Evolutionary conservation across 225 moss, liverwort and hornwort genomes (phyloP), one percentile per base, ranked within the genome.

Genomic region (Anthoceros angustus): DNA sequence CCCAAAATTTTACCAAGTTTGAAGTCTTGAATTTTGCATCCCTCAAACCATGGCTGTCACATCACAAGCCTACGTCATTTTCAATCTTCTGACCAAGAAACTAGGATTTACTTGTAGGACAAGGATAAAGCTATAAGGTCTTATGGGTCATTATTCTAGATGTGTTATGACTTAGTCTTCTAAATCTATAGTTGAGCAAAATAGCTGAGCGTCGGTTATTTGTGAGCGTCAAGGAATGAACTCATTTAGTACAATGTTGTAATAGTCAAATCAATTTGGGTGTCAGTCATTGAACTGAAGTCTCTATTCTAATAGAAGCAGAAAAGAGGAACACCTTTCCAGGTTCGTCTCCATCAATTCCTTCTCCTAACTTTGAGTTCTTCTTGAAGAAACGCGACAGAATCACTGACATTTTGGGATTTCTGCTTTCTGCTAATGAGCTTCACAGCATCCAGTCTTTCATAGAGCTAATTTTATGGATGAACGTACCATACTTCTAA

Each of bases 41-140:
- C 55, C 16, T 71, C 42, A 41, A 71, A 42, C 21, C 66, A 48
- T 40, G 65, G 60, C 71, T 71, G 71, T 39, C 69, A 70, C 40
- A 55, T 55, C 7, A 32, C 32, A 32, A 32, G 32, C 32, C 32
- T 32, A 32, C 4, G 32, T 32, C 32, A 32, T 8, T 2, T 23
- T 6, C 12, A 15, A 7, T 18, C 8, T 8, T 20, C 12, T 5
- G 4, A 55, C 6, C 18, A 9, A 46, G 5, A 46, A 46, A 46
- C 0, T 11, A 16, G 12, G 45, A 46, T 11, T 11, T 6, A 46
- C 45, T 2, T 46, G 2, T 46, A 11, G 45, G 11, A 16, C 3
- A 11, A 11, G 45, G 5, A 11, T 6, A 46, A 46, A 32, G 32
- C 32, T 32, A 32, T 4, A 32, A 32, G 32, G 32, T 32, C 4